Evolutionary conservation across 306 rosid species (phyloP).

Genomic region (Vicia faba): DNA sequence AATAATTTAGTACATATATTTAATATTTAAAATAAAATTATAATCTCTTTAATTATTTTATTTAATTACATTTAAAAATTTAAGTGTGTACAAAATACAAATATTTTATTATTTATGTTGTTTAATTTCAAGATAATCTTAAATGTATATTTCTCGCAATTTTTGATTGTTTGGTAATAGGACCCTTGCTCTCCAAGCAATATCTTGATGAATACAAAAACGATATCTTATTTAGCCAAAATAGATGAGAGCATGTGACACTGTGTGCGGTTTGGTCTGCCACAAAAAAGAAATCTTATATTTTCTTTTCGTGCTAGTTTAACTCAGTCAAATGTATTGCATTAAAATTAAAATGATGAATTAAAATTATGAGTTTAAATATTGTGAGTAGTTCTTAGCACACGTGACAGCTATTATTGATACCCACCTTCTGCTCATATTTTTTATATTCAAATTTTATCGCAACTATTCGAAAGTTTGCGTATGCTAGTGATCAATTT

Average conservation of each 20-base stretch:
- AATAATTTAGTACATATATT: too few species aligned
- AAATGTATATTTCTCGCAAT: not conserved
- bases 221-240: constrained; percentile 23
- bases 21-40: too few species aligned
- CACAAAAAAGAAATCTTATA: too few species aligned
- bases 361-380: constrained; percentile 26
- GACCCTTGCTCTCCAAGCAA: not conserved
- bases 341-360: constrained; percentile 23
- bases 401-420: constrained; percentile 50
- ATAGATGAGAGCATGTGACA: constrained; percentile 53
- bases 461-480: constrained; percentile 30
- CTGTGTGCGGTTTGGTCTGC: constrained; percentile 39
- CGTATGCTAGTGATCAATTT: constrained; percentile 28
- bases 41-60: too few species aligned
- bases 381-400: constrained; percentile 43
- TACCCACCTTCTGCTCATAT: constrained; percentile 25
- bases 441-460: constrained; percentile 11
- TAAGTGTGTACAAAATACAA: too few species aligned
- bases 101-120: too few species aligned
- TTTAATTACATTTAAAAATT: too few species aligned
- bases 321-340: constrained; percentile 26
- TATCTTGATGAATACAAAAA: not conserved
- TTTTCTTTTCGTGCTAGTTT: not conserved
- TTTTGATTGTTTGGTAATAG: not conserved
- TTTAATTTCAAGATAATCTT: too few species aligned